Evolutionary conservation across 2,329 filamentous ascomycete species (phyloP), one percentile per base, ranked within the genome.

Genomic region (Cordyceps sp.): DNA sequence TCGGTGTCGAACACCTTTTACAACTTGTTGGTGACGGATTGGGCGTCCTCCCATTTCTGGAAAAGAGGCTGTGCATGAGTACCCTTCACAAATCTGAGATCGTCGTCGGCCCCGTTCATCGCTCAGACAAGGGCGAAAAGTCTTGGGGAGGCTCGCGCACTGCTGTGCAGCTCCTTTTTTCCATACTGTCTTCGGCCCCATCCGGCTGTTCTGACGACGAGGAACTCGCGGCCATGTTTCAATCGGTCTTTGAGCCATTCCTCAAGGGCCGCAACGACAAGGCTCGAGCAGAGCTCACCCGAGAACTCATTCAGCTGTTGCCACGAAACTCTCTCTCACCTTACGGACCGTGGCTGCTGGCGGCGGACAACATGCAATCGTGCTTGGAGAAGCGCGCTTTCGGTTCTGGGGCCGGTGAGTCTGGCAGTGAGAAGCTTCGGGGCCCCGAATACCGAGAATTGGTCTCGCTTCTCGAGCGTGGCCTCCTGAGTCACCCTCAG

Each of bases 381-480:
- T 56, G 57, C 32, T 41, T 73, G 20, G 55, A 62, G 10, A 55
- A 38, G 16, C 37, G 33, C 16, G n/a, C 30, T 1, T 25, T 39
- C 6, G 24, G 35, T 10, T 33, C 39, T n/a, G 47, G 44, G 42
- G 37, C 42, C 12, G 38, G 36, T n/a, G 33, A 37, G 7, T 22
- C 40, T 1, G 42, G 41, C 18, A 45, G 39, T 17, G 58, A 63
- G 8, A 52, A 62, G 36, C 58, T 70, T 23, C 49, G 76, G 33
- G 71, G 78, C 12, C 69, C 73, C 10, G 75, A 83, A 34, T 85
- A 82, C 40, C 73, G 78, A 8, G 71, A 78, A 32, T 57, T 79
- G 17, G 63, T 76, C 13, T 74, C 68, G 14, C 66, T 92, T 22
- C 61, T 93, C 4, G 66, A 76, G 42, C 57, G 64, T 40, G 73